Conservation (phyloP, 179 eudicot species). For the Heliamphora pulchella region DNA sequence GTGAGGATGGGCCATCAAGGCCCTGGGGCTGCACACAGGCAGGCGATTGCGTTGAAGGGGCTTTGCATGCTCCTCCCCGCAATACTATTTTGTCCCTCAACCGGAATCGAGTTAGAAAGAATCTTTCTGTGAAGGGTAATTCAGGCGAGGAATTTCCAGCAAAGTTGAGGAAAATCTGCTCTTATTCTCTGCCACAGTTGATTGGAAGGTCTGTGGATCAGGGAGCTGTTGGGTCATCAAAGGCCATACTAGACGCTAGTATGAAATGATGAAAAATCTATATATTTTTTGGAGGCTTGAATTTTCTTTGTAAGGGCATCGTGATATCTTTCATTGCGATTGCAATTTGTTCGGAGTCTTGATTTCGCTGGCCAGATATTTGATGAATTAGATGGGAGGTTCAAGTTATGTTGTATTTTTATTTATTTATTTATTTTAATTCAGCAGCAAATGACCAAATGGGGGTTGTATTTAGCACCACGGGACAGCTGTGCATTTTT, state of each 20-base stretch:
- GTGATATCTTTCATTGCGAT: neutral
- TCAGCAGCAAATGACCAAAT: conserved; percentile 3
- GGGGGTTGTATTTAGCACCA: neutral
- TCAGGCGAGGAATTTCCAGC: conserved; percentile 54
- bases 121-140: conserved; percentile 45
- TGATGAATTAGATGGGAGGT: conserved; percentile 8
- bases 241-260: conserved; percentile 39
- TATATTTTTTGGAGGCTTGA: conserved; percentile 16
- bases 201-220: conserved; percentile 46
- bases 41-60: conserved; percentile 88
- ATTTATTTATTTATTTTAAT: neutral
- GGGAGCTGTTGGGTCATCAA: conserved; percentile 51
- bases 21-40: conserved; percentile 80
- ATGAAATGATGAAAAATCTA: conserved; percentile 27
- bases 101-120: conserved; percentile 48
- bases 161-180: conserved; percentile 47
- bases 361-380: neutral
- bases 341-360: neutral
- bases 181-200: conserved; percentile 40
- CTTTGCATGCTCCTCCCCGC: conserved; percentile 51
- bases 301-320: neutral
- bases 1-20: conserved; percentile 64
- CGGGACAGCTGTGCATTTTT: neutral
- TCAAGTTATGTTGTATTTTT: neutral
- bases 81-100: conserved; percentile 54